phyloP scores from a whole-genome alignment of 2,329 filamentous ascomycete genomes.

The Colletotrichum sp. region DNA sequence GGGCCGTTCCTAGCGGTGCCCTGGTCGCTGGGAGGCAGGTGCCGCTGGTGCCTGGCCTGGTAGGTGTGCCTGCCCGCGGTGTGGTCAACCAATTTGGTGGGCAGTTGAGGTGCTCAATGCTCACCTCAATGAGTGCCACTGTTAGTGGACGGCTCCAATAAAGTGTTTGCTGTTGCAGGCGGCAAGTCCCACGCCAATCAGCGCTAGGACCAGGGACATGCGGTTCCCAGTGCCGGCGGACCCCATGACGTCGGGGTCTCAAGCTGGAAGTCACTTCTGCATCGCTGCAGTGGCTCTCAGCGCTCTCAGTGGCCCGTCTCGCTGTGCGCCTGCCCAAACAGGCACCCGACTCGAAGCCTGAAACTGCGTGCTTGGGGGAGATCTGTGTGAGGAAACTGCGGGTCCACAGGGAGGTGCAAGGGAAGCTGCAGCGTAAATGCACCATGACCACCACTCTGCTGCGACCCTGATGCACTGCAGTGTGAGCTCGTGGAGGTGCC shows the following conservation, averaged over 20 bases:
- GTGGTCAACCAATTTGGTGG: not conserved
- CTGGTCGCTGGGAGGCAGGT: not conserved
- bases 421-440: not conserved
- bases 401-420: not conserved
- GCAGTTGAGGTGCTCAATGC: not conserved
- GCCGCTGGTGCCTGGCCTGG: not conserved
- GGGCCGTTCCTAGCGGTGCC: not conserved
- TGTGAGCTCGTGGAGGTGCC: not conserved
- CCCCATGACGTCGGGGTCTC: constrained; percentile 16
- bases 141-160: not conserved
- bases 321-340: not conserved
- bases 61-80: not conserved
- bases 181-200: constrained; percentile 10
- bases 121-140: too few relatives aligned
- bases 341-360: not conserved
- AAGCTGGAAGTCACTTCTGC: not conserved
- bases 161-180: not conserved
- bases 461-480: not conserved
- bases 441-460: not conserved
- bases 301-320: not conserved
- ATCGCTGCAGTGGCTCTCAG: not conserved
- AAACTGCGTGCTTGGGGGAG: not conserved
- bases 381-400: not conserved
- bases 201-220: constrained; percentile 17
- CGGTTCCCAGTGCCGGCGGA: not conserved